phyloP scores from a whole-genome alignment of 495 filamentous ascomycete species.

The Achaetomiella virescens region DNA sequence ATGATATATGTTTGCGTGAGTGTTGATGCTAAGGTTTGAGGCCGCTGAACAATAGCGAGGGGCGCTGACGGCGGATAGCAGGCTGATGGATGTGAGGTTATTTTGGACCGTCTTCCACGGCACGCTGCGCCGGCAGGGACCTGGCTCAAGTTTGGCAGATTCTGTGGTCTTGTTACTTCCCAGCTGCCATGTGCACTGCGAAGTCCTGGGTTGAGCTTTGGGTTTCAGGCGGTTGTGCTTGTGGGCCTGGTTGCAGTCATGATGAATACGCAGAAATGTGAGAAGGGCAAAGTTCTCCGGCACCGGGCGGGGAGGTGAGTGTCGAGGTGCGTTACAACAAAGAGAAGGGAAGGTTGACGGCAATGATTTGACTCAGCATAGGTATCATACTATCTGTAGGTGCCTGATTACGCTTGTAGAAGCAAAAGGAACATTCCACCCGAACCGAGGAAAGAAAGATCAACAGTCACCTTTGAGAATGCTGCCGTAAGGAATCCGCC shows the following conservation, averaged over 20 bases:
- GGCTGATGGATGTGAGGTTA: constrained; percentile 25
- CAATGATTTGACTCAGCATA: too few relatives aligned
- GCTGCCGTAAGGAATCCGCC: too few relatives aligned
- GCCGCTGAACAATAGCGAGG: too few relatives aligned
- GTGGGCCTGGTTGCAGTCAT: constrained; percentile 23
- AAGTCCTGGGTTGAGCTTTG: constrained; percentile 24
- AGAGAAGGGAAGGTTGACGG: too few relatives aligned
- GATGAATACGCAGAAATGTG: constrained; percentile 35
- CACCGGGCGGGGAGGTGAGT: neutral
- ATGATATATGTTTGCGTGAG: too few relatives aligned
- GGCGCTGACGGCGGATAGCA: constrained; percentile 27
- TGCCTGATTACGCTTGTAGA: too few relatives aligned
- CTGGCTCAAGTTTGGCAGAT: constrained; percentile 29
- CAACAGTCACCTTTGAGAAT: too few relatives aligned
- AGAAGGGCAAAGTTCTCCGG: constrained; percentile 6
- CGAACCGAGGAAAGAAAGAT: too few relatives aligned
- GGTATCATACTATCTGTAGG: too few relatives aligned
- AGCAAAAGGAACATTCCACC: too few relatives aligned
- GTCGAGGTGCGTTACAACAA: neutral
- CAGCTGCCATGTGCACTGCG: constrained; percentile 26
- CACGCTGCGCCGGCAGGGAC: constrained; percentile 29
- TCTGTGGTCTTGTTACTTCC: constrained; percentile 32
- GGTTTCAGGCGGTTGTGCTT: constrained; percentile 26
- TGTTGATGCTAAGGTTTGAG: too few relatives aligned
- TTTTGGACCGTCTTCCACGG: constrained; percentile 31